Conservation (phyloP, 352 stramenopile species). For the Phytophthora pini region DNA sequence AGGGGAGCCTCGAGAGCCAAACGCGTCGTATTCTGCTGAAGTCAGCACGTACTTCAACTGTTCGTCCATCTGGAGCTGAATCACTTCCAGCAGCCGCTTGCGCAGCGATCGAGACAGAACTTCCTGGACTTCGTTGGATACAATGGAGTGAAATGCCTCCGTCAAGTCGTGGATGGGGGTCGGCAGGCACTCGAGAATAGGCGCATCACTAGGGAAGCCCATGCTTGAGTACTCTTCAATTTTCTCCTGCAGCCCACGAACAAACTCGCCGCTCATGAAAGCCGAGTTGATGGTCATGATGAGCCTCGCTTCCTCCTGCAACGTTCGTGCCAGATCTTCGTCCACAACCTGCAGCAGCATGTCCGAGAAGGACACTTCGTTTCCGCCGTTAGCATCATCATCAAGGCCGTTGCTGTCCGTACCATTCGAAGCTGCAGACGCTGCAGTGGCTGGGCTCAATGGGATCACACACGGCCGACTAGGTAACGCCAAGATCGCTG, state of each 20-base stretch:
- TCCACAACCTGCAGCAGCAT: conserved; percentile 82
- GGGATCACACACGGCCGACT: conserved; percentile 67
- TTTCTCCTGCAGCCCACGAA: conserved; percentile 63
- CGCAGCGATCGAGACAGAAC: conserved; percentile 57
- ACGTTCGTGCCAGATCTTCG: conserved; percentile 65
- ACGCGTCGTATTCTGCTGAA: conserved; percentile 67
- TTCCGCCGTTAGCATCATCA: conserved; percentile 26
- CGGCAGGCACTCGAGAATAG: conserved; percentile 76
- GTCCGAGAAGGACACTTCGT: conserved; percentile 79
- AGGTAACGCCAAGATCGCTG: conserved; percentile 73
- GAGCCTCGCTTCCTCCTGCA: conserved; percentile 78
- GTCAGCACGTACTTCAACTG: conserved; percentile 74
- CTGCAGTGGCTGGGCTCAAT: conserved; percentile 28
- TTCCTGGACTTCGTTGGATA: conserved; percentile 74
- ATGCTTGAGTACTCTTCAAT: conserved; percentile 57
- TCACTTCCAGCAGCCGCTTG: conserved; percentile 50
- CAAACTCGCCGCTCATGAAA: conserved; percentile 81
- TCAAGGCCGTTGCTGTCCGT: conserved; percentile 5
- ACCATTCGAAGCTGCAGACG: conserved; percentile 3
- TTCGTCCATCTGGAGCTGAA: conserved; percentile 56
- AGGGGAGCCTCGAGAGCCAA: conserved; percentile 64
- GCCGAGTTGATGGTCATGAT: conserved; percentile 91
- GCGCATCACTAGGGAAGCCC: conserved; percentile 58
- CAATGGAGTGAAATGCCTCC: conserved; percentile 74
- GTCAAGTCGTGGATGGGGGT: conserved; percentile 76